A percentile compares a stretch with the other conserved stretches of the same genome.
These are phyloP conservation scores for Psophocarpus tetragonolobus DNA, from an alignment of 306 rosid species.

Conservation along the genomic window DNA sequence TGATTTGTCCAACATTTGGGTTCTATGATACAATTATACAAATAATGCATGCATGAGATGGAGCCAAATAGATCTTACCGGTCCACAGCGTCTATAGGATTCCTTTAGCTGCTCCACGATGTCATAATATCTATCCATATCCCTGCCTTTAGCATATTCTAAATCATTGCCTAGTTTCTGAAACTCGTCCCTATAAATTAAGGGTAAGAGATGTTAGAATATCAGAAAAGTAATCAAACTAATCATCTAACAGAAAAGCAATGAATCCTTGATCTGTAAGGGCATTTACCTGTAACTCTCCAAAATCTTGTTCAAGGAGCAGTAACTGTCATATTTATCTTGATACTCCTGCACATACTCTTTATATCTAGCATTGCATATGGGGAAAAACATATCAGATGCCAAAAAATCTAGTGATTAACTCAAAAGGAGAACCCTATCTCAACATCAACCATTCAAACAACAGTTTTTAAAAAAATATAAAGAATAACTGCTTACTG, in stretches of 20 bases:
- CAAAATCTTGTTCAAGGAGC: slow-evolving; percentile 82
- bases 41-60: slow-evolving; percentile 19
- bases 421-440: neutral
- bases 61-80: slow-evolving; percentile 47
- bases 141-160: slow-evolving; percentile 56
- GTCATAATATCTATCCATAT: slow-evolving; percentile 57
- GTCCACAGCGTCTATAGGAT: slow-evolving; percentile 66
- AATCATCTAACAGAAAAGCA: slow-evolving; percentile 9
- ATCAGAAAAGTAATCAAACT: slow-evolving; percentile 23
- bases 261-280: slow-evolving; percentile 9
- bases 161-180: slow-evolving; percentile 69
- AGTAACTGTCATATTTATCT: slow-evolving; percentile 82
- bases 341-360: slow-evolving; percentile 87
- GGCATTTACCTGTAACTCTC: slow-evolving; percentile 68
- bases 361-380: slow-evolving; percentile 60
- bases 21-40: neutral
- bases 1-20: slow-evolving; percentile 20
- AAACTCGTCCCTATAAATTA: slow-evolving; percentile 66
- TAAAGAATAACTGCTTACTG: slow-evolving; percentile 63
- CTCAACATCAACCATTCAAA: neutral
- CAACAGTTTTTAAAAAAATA: slow-evolving; percentile 5
- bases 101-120: slow-evolving; percentile 66
- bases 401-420: slow-evolving; percentile 34
- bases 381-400: slow-evolving; percentile 33
- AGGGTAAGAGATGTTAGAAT: slow-evolving; percentile 27